These are phyloP conservation scores for Suhomyces ambrosiae DNA, from an alignment of 1,139 yeast genomes.

Conservation along the genomic window DNA sequence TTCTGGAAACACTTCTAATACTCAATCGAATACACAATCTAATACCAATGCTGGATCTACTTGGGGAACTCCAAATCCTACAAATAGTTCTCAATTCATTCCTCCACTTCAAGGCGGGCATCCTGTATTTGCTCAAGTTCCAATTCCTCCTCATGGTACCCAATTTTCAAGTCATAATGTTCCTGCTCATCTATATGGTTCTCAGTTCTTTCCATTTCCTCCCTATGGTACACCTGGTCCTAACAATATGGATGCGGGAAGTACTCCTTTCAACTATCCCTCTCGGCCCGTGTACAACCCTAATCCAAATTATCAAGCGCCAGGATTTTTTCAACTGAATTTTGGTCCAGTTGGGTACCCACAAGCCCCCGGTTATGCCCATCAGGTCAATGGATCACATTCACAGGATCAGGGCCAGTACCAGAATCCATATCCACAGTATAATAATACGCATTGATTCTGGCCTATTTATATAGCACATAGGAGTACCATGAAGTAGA, in stretches of 20 bases:
- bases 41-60: slow-evolving; percentile 1
- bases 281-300: slow-evolving; percentile 6
- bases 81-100: slow-evolving; percentile 3
- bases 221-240: slow-evolving; percentile 6
- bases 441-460: background rate
- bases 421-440: slow-evolving; percentile 2
- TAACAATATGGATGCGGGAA: slow-evolving; percentile 11
- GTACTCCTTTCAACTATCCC: slow-evolving; percentile 12
- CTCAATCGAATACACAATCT: slow-evolving; percentile 1
- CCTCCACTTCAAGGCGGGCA: slow-evolving; percentile 4
- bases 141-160: slow-evolving; percentile 6
- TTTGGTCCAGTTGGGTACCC: background rate
- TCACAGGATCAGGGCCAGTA: background rate
- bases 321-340: background rate
- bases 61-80: slow-evolving; percentile 6
- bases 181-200: slow-evolving; percentile 2
- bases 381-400: background rate
- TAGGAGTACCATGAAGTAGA: no score
- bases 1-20: background rate
- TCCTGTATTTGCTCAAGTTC: slow-evolving; percentile 3
- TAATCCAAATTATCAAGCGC: background rate
- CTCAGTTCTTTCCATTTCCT: slow-evolving; percentile 6
- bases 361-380: background rate
- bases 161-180: slow-evolving; percentile 5
- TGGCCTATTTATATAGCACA: no score